phyloP scores from a whole-genome alignment of 495 filamentous ascomycete genomes.

The Hypoxylon cercidicola region DNA sequence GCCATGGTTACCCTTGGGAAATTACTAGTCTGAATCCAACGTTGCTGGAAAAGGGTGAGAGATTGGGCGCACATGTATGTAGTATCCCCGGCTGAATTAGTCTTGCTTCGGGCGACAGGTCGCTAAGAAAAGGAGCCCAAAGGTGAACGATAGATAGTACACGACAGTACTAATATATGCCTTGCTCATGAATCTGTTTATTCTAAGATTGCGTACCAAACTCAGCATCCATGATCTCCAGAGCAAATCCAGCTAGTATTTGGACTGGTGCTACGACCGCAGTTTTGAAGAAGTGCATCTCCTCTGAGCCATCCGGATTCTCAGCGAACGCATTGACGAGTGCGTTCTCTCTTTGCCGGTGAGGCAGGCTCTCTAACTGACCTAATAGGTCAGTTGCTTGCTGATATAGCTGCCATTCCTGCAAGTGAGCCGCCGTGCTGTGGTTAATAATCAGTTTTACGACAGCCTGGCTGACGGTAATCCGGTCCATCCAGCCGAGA shows the following conservation, averaged over 20 bases:
- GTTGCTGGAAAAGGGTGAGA: too few relatives aligned
- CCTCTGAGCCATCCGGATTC: conserved; percentile 47
- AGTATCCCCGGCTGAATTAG: too few relatives aligned
- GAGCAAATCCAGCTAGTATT: conserved; percentile 48
- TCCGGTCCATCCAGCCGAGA: conserved; percentile 49
- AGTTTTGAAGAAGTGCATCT: conserved; percentile 48
- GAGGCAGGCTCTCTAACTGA: conserved; percentile 50
- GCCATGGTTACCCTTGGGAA: too few relatives aligned
- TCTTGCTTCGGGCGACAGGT: too few relatives aligned
- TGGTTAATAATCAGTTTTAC: conserved; percentile 49
- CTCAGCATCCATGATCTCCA: conserved; percentile 49
- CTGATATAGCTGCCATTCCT: conserved; percentile 49
- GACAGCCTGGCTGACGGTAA: conserved; percentile 54
- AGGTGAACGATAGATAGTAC: neutral
- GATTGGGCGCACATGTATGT: too few relatives aligned
- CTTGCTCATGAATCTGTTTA: neutral
- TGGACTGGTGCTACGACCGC: conserved; percentile 51
- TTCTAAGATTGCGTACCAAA: conserved; percentile 35
- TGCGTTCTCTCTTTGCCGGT: conserved; percentile 47
- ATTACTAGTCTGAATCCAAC: too few relatives aligned
- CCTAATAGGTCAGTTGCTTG: conserved; percentile 50
- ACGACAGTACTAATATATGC: neutral
- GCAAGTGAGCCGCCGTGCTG: conserved; percentile 42
- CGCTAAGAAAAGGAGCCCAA: conserved; percentile 8
- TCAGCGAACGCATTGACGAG: conserved; percentile 50